Evolutionary conservation across 345 rosid genomes (phyloP).

Genomic region (Combretum micranthum): DNA sequence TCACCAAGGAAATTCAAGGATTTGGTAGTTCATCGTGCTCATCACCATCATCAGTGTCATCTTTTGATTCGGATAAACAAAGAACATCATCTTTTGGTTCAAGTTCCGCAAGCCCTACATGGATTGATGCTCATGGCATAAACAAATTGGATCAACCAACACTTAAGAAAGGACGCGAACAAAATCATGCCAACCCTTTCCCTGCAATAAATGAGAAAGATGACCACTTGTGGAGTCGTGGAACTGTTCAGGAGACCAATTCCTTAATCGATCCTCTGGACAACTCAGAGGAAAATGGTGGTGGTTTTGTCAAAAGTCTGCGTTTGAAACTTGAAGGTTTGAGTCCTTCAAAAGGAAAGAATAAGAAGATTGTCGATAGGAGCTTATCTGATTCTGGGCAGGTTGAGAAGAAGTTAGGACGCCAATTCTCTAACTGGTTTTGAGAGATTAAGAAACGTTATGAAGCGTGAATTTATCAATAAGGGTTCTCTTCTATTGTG

Average conservation of each 20-base stretch:
- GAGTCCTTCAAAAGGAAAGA: slow-evolving; percentile 8
- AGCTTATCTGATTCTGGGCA: slow-evolving; percentile 23
- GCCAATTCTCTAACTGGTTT: slow-evolving; percentile 26
- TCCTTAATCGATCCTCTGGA: no score
- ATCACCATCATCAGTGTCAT: slow-evolving; percentile 9
- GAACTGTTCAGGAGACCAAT: no score
- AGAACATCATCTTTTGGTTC: slow-evolving; percentile 27
- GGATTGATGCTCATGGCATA: background rate
- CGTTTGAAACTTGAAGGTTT: slow-evolving; percentile 21
- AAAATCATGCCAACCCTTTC: background rate
- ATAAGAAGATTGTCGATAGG: slow-evolving; percentile 1
- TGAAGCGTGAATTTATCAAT: background rate
- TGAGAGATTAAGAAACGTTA: background rate
- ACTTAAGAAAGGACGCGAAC: background rate
- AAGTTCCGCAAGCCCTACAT: slow-evolving; percentile 12
- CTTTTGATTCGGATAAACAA: slow-evolving; percentile 18
- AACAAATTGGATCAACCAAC: background rate
- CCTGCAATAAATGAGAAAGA: no score
- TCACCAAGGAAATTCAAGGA: slow-evolving; percentile 47
- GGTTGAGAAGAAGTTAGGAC: slow-evolving; percentile 17
- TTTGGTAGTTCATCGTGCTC: slow-evolving; percentile 26
- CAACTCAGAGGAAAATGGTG: background rate
- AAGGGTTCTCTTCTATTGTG: no score
- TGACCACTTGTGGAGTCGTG: no score
- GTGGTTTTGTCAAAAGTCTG: slow-evolving; percentile 22